phyloP scores from a whole-genome alignment of 805 yeast species.

The Candida easanensis region DNA sequence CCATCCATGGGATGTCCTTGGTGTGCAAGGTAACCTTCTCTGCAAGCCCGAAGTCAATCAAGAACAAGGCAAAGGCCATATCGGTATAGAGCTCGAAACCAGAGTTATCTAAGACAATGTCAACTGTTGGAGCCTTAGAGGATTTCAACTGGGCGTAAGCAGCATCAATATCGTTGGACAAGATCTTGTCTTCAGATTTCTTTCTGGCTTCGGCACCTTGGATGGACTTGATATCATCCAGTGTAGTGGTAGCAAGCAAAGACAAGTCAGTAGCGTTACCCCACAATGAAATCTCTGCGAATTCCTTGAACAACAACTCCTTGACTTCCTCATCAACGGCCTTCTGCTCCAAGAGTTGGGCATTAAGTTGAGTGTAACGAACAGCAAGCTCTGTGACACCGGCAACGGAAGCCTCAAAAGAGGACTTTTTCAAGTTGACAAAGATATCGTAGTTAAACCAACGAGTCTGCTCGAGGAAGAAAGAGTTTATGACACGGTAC shows the following conservation, averaged over 20 bases:
- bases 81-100: slow-evolving; percentile 97
- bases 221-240: slow-evolving; percentile 85
- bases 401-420: slow-evolving; percentile 68
- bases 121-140: slow-evolving; percentile 46
- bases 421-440: slow-evolving; percentile 60
- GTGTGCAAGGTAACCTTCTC: slow-evolving; percentile 74
- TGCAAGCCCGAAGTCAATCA: slow-evolving; percentile 69
- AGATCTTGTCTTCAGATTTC: slow-evolving; percentile 73
- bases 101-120: slow-evolving; percentile 85
- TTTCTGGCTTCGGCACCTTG: slow-evolving; percentile 90
- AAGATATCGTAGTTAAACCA: slow-evolving; percentile 70
- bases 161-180: slow-evolving; percentile 66
- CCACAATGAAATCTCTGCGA: slow-evolving; percentile 89
- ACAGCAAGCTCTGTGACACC: slow-evolving; percentile 84
- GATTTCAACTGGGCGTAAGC: slow-evolving; percentile 56
- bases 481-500: slow-evolving; percentile 60
- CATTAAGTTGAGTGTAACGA: slow-evolving; percentile 46
- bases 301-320: slow-evolving; percentile 69
- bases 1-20: slow-evolving; percentile 95
- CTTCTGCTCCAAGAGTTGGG: slow-evolving; percentile 20
- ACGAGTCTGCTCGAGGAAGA: slow-evolving; percentile 36
- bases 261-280: slow-evolving; percentile 98
- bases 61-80: slow-evolving; percentile 57
- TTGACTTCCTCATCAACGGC: slow-evolving; percentile 40
- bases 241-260: slow-evolving; percentile 78